Percentiles rank a stretch among this genome's conserved stretches.
Conservation (phyloP, 1,284 basidiomycete species). For the Earliella scabrosa region DNA sequence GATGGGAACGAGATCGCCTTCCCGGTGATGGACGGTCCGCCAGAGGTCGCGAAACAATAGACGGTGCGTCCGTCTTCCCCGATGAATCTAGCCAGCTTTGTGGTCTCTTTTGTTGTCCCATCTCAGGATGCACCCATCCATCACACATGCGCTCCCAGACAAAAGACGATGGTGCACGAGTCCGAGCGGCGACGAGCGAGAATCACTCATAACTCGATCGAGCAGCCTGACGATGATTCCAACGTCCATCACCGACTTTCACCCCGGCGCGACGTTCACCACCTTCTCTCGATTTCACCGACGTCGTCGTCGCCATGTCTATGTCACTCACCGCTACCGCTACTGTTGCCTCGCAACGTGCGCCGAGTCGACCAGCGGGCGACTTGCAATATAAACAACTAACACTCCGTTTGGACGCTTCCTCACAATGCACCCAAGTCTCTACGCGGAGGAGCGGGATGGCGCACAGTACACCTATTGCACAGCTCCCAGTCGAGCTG, state of each 20-base stretch:
- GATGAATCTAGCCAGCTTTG: conserved; percentile 17
- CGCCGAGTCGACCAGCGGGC: conserved; percentile 4
- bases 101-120: conserved; percentile 21
- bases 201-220: not conserved
- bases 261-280: not conserved
- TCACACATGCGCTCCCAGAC: conserved; percentile 15
- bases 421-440: not conserved
- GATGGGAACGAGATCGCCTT: conserved; percentile 12
- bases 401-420: conserved; percentile 13
- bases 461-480: conserved; percentile 14
- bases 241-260: conserved; percentile 3
- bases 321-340: conserved; percentile 17
- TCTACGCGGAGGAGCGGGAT: conserved; percentile 4
- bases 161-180: conserved; percentile 17
- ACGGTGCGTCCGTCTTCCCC: not conserved
- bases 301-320: conserved; percentile 14
- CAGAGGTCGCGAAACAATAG: conserved; percentile 12
- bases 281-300: not conserved
- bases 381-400: conserved; percentile 13
- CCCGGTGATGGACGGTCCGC: conserved; percentile 18
- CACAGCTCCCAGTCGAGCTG: conserved; percentile 51
- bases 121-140: conserved; percentile 9
- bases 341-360: conserved; percentile 20
- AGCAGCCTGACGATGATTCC: conserved; percentile 3
- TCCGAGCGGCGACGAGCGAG: not conserved